Percentiles rank a stretch among this genome's conserved stretches.
These are phyloP conservation scores for Beauveria caledonica DNA, from an alignment of 2,329 filamentous ascomycete species.

Conservation along the genomic window DNA sequence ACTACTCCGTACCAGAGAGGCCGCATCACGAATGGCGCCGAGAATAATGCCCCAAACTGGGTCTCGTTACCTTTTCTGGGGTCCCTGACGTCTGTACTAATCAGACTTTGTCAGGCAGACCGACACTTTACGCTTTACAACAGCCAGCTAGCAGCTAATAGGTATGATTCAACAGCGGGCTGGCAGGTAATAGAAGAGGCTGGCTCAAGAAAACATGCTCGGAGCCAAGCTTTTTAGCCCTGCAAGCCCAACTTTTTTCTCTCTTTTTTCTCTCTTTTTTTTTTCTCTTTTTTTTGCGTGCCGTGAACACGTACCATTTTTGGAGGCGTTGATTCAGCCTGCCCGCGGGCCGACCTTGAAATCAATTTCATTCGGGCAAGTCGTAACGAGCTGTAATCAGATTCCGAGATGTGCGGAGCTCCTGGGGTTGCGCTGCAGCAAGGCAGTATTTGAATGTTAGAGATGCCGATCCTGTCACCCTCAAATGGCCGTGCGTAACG, in stretches of 20 bases:
- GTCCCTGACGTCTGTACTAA: too few species aligned
- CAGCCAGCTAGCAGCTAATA: too few species aligned
- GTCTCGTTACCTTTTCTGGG: not conserved
- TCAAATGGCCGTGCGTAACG: not conserved
- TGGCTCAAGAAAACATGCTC: not conserved
- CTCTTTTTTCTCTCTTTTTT: not conserved
- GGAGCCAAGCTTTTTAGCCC: slow-evolving; percentile 4
- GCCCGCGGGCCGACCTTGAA: not conserved
- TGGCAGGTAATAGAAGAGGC: too few species aligned
- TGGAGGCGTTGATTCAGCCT: too few species aligned
- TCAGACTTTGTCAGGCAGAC: not conserved
- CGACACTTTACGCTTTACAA: not conserved
- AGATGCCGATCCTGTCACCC: not conserved
- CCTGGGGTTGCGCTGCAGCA: not conserved
- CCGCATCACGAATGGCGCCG: slow-evolving; percentile 3
- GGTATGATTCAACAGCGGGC: too few species aligned
- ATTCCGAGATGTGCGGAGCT: slow-evolving; percentile 1
- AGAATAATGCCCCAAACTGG: slow-evolving; percentile 4
- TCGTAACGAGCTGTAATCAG: not conserved
- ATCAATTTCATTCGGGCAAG: not conserved
- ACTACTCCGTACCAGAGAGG: not conserved
- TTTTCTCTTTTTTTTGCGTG: not conserved
- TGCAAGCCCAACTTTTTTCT: not conserved
- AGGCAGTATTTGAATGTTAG: not conserved
- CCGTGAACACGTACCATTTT: not conserved